A percentile compares a stretch with the other conserved stretches of the same genome.
Conservation (phyloP, 2,329 filamentous ascomycete species). For the Tolypocladium guangdongense region DNA sequence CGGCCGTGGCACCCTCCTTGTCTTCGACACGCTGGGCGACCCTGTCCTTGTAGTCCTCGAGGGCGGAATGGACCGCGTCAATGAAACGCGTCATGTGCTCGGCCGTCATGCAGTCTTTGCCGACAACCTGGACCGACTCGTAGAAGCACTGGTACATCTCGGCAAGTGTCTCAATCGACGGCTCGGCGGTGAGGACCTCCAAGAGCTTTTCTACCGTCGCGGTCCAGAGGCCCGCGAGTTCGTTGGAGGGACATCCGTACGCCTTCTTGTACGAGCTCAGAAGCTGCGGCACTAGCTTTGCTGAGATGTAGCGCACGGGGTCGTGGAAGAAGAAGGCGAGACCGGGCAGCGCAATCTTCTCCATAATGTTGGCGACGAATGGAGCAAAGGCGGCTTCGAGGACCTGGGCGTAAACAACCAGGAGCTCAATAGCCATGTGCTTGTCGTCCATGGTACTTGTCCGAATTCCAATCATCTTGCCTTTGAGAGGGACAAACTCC, state of each 20-base stretch:
- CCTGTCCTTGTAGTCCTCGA: constrained; percentile 87
- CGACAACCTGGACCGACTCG: constrained; percentile 89
- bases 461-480: constrained; percentile 96
- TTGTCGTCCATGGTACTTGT: constrained; percentile 97
- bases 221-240: constrained; percentile 75
- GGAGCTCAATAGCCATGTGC: constrained; percentile 97
- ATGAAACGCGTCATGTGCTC: constrained; percentile 83
- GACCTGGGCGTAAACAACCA: constrained; percentile 94
- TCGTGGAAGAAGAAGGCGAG: constrained; percentile 99
- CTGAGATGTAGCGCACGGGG: constrained; percentile 86
- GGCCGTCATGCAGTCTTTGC: constrained; percentile 67
- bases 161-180: constrained; percentile 88
- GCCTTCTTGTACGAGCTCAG: constrained; percentile 90
- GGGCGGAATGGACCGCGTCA: constrained; percentile 69
- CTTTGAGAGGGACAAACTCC: constrained; percentile 94
- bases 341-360: constrained; percentile 88
- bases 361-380: constrained; percentile 87
- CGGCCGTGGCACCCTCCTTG: constrained; percentile 57
- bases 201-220: constrained; percentile 82
- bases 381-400: constrained; percentile 87
- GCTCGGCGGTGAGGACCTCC: constrained; percentile 86
- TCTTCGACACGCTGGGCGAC: constrained; percentile 79
- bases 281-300: constrained; percentile 87
- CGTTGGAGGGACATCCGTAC: constrained; percentile 68
- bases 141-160: constrained; percentile 99